Evolutionary conservation across 306 rosid genomes (phyloP).

Genomic region (Pyrus bretschneideri): DNA sequence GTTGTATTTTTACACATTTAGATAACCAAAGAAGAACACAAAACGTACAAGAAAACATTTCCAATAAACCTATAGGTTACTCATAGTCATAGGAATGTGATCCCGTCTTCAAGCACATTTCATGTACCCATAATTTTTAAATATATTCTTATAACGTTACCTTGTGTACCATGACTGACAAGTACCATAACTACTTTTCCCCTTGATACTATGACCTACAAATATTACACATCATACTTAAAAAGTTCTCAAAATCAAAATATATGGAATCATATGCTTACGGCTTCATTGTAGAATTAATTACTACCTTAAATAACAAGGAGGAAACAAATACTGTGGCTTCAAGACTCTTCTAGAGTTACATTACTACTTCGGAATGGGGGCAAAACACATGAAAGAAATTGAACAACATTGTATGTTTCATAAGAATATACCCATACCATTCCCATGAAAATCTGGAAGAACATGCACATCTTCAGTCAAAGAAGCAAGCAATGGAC

Average conservation of each 20-base stretch:
- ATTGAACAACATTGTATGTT: neutral
- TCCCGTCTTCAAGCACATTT: no score
- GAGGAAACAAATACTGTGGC: neutral
- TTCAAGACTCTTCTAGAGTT: neutral
- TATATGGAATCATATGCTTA: neutral
- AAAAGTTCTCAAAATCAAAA: neutral
- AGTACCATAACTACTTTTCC: neutral
- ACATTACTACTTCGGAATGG: neutral
- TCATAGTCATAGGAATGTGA: no score
- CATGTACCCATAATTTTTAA: no score
- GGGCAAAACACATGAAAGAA: neutral
- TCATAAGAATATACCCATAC: constrained; percentile 34
- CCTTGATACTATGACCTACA: neutral
- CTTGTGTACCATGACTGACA: no score
- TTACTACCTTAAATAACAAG: neutral
- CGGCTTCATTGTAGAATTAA: neutral
- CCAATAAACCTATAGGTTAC: no score
- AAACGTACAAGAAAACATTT: no score
- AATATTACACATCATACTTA: neutral
- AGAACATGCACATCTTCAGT: constrained; percentile 79
- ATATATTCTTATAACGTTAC: no score
- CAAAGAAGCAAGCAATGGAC: constrained; percentile 71
- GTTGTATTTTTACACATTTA: no score
- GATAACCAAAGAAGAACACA: no score
- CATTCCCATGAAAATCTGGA: constrained; percentile 96